Conservation (phyloP, 176 grass and related monocot species). For the Oryza glumipatula region DNA sequence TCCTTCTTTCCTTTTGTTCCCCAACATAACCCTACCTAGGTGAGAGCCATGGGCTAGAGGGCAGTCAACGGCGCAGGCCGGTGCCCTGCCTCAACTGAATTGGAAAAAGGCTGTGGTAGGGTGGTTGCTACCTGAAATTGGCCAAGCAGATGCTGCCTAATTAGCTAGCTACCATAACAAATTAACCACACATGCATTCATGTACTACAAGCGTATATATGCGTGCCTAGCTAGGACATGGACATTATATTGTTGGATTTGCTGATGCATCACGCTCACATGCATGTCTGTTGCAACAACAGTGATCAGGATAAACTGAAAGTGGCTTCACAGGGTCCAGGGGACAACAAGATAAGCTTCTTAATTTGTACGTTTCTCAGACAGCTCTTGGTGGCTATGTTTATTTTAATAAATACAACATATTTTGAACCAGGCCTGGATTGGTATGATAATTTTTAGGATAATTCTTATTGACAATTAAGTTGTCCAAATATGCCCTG, state of each 20-base stretch:
- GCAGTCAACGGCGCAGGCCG: too few relatives aligned
- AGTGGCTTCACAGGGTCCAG: neutral
- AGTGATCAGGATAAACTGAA: neutral
- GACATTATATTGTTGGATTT: neutral
- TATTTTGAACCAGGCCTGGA: neutral
- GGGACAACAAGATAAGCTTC: neutral
- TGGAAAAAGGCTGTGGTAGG: too few relatives aligned
- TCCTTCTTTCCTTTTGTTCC: too few relatives aligned
- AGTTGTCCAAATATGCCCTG: too few relatives aligned
- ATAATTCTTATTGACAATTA: too few relatives aligned
- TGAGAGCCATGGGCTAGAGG: too few relatives aligned
- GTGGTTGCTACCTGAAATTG: neutral
- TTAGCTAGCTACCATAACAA: neutral
- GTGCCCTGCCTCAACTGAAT: too few relatives aligned
- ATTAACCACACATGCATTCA: neutral
- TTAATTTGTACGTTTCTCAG: neutral
- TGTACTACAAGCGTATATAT: neutral
- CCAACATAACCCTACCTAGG: too few relatives aligned
- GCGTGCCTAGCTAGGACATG: neutral
- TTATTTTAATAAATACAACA: neutral
- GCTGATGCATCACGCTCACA: neutral
- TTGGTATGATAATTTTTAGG: neutral
- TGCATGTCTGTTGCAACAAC: neutral
- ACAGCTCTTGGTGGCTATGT: neutral
- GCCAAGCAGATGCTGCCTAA: neutral